A percentile compares a stretch with the other conserved stretches of the same genome.
Conservation (phyloP, 345 rosid genomes). For the Passiflora organensis region DNA sequence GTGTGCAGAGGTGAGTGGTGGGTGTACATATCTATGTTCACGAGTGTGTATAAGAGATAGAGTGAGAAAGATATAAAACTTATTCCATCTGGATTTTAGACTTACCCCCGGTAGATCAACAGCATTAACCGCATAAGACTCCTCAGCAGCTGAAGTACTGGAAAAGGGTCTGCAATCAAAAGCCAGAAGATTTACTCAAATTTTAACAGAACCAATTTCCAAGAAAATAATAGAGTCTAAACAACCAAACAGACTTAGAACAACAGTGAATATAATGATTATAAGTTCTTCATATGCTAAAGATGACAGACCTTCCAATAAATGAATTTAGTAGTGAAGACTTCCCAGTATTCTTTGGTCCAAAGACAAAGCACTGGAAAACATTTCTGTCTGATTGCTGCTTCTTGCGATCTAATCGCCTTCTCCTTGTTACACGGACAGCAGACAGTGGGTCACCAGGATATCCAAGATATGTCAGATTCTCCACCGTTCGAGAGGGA, state of each 20-base stretch:
- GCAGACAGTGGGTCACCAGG: slow-evolving; percentile 52
- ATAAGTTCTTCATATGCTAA: not conserved
- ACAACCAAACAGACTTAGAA: not conserved
- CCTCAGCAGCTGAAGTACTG: slow-evolving; percentile 40
- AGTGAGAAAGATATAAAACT: no score
- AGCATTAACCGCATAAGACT: slow-evolving; percentile 64
- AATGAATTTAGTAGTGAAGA: slow-evolving; percentile 67
- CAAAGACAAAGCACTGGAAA: slow-evolving; percentile 79
- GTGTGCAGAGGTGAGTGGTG: no score
- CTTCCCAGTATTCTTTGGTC: slow-evolving; percentile 74
- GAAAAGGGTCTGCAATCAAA: slow-evolving; percentile 49
- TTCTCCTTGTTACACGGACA: slow-evolving; percentile 52
- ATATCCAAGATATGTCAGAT: slow-evolving; percentile 62
- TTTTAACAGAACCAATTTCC: not conserved
- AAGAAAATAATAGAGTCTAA: no score
- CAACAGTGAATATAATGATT: not conserved
- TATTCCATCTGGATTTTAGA: slow-evolving; percentile 4
- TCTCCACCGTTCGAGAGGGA: slow-evolving; percentile 62
- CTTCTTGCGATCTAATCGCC: slow-evolving; percentile 62
- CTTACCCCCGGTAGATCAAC: slow-evolving; percentile 76
- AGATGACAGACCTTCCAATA: slow-evolving; percentile 58
- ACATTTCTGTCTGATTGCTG: slow-evolving; percentile 65
- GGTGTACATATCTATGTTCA: no score
- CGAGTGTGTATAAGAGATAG: no score
- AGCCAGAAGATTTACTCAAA: not conserved